Evolutionary conservation across 306 rosid species (phyloP).

Genomic region (Luffa aegyptiaca): DNA sequence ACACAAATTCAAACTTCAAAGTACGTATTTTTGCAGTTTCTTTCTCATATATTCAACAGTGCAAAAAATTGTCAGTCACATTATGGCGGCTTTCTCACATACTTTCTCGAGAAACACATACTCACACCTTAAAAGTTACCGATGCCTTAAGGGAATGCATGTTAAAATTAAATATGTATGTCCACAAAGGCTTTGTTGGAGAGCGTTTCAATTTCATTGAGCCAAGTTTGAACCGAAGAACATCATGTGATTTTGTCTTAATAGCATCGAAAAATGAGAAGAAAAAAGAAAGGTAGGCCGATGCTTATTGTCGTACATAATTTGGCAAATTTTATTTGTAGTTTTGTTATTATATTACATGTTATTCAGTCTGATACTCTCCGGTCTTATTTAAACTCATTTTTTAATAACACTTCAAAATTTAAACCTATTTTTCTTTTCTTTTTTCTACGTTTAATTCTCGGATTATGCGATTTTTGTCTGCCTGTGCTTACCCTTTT

Average conservation of each 20-base stretch:
- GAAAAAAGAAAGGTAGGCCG: not conserved
- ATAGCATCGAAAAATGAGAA: not conserved
- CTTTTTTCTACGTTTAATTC: not conserved
- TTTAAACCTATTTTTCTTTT: not conserved
- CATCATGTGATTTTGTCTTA: conserved; percentile 7
- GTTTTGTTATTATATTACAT: not conserved
- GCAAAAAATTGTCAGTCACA: too few species aligned
- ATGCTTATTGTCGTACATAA: conserved; percentile 8
- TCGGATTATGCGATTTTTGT: conserved; percentile 8
- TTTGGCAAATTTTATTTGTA: conserved; percentile 8
- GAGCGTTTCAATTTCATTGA: not conserved
- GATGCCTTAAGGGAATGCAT: not conserved
- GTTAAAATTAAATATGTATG: not conserved
- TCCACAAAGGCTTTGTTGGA: not conserved
- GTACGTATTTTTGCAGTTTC: too few species aligned
- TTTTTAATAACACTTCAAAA: not conserved
- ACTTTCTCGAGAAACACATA: too few species aligned
- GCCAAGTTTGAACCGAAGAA: not conserved
- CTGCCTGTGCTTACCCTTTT: conserved; percentile 4
- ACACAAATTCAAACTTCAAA: too few species aligned
- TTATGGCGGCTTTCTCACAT: too few species aligned
- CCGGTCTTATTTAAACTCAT: not conserved
- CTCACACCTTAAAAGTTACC: not conserved
- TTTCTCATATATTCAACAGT: too few species aligned
- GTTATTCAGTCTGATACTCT: conserved; percentile 1